Conservation (phyloP, 441 rosid species). For the Adansonia rubrostipa region DNA sequence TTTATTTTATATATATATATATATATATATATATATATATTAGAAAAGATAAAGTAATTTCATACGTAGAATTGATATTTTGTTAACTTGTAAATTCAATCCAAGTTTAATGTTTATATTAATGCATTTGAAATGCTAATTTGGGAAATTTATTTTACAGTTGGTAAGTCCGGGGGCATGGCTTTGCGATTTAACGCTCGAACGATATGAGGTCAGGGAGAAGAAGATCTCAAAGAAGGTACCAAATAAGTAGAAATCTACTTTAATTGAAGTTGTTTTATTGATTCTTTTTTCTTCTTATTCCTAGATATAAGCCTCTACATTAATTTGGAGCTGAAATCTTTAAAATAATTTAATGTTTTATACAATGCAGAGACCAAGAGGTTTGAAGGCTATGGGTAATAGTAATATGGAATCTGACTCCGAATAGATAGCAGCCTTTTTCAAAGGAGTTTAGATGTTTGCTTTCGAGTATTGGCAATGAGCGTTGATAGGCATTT, state of each 20-base stretch:
- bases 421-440: constrained; percentile 39
- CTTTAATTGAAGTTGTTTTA: background rate
- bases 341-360: background rate
- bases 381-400: constrained; percentile 78
- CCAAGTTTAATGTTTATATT: background rate
- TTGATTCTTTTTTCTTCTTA: too few species aligned
- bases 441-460: background rate
- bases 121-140: background rate
- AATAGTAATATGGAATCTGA: constrained; percentile 52
- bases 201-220: constrained; percentile 77
- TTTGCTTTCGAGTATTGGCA: background rate
- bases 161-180: constrained; percentile 76
- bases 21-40: too few species aligned
- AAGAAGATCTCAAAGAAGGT: constrained; percentile 80
- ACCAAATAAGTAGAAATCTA: background rate
- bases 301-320: background rate
- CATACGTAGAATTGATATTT: too few species aligned
- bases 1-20: too few species aligned
- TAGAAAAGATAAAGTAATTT: too few species aligned
- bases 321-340: background rate
- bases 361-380: constrained; percentile 55
- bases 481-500: background rate
- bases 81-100: too few species aligned
- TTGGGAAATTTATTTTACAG: constrained; percentile 33
- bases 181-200: constrained; percentile 76